Conservation (phyloP, 2,329 filamentous ascomycete species). For the Colletotrichum sp. region DNA sequence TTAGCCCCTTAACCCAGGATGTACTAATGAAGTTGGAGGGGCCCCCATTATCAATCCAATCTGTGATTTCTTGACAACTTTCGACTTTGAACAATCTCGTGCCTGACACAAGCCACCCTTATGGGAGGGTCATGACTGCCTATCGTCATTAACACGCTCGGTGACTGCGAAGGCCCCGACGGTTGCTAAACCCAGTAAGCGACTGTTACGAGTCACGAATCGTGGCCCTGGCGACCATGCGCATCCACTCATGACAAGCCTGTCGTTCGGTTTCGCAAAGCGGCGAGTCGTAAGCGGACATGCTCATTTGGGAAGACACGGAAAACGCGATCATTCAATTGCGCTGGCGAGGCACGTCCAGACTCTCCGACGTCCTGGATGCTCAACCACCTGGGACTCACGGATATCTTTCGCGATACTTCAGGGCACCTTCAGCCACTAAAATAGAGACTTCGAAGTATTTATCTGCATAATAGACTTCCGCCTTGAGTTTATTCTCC, state of each 20-base stretch:
- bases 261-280: background rate
- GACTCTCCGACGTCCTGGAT: background rate
- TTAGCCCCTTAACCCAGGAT: background rate
- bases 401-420: background rate
- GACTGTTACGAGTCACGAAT: background rate
- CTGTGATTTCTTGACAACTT: rapidly evolving
- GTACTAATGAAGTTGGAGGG: background rate
- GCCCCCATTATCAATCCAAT: background rate
- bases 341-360: background rate
- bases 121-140: background rate
- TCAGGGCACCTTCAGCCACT: background rate
- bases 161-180: background rate
- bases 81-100: background rate
- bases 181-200: background rate
- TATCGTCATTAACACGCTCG: background rate
- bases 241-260: background rate
- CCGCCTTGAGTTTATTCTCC: background rate
- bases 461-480: background rate
- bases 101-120: background rate
- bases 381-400: background rate
- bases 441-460: background rate
- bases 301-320: background rate
- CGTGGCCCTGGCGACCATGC: background rate
- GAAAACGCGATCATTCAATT: background rate
- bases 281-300: background rate